These are phyloP conservation scores for Rauvolfia tetraphylla DNA, from an alignment of 257 asterid species.

Conservation along the genomic window DNA sequence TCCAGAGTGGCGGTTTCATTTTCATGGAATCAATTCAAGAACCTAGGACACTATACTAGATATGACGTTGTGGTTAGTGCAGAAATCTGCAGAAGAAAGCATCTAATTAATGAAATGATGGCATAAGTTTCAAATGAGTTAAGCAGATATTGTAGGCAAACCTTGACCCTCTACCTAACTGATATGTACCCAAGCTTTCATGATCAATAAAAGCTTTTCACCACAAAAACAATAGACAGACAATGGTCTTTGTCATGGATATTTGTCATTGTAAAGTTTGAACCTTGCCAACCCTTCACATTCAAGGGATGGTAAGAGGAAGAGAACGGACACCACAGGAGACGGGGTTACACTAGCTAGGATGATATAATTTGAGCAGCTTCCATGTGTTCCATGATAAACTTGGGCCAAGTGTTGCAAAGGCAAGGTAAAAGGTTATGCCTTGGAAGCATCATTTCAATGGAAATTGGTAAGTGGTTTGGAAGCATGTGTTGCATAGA, in stretches of 20 bases:
- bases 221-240: neutral
- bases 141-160: neutral
- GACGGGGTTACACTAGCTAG: neutral
- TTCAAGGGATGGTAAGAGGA: neutral
- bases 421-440: neutral
- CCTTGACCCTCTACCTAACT: neutral
- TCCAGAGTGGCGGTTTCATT: too few relatives aligned
- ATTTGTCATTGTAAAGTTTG: neutral
- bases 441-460: neutral
- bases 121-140: too few relatives aligned
- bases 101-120: too few relatives aligned
- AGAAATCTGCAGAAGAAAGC: too few relatives aligned
- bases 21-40: too few relatives aligned
- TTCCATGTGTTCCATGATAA: neutral
- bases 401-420: neutral
- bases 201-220: neutral
- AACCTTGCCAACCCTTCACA: neutral
- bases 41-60: too few relatives aligned
- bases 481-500: too few relatives aligned
- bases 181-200: neutral
- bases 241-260: neutral
- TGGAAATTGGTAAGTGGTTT: neutral
- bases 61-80: too few relatives aligned
- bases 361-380: neutral
- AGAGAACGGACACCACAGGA: neutral